A percentile compares a stretch with the other conserved stretches of the same genome.
These are phyloP conservation scores for Mrakia blollopis DNA, from an alignment of 768 basidiomycete species.

Conservation along the genomic window DNA sequence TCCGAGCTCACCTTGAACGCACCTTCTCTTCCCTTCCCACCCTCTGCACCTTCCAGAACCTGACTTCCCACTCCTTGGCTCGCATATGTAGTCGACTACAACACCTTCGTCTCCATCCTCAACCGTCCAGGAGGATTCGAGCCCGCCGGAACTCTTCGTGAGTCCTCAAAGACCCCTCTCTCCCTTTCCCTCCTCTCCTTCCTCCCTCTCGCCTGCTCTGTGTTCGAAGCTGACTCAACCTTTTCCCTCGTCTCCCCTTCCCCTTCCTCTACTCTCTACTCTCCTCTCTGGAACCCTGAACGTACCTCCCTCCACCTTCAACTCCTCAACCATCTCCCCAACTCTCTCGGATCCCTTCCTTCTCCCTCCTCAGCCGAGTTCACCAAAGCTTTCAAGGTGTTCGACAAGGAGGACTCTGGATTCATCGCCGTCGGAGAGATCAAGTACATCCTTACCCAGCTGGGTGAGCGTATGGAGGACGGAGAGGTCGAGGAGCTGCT, in stretches of 20 bases:
- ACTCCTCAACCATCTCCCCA: not conserved
- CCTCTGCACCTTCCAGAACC: not conserved
- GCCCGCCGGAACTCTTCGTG: constrained; percentile 90
- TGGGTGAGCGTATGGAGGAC: constrained; percentile 97
- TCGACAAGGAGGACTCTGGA: constrained; percentile 91
- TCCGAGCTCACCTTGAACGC: not conserved
- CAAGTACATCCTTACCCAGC: constrained; percentile 86
- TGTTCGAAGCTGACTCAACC: not conserved
- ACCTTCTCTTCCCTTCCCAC: not conserved
- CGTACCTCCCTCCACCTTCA: constrained; percentile 2
- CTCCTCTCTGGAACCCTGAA: not conserved
- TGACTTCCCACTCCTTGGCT: not conserved
- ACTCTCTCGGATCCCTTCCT: no score
- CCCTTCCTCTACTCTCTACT: not conserved
- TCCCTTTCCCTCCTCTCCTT: constrained; percentile 9
- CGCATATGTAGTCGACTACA: constrained; percentile 69
- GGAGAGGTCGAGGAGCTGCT: constrained; percentile 97
- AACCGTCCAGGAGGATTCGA: constrained; percentile 96
- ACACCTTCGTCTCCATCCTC: constrained; percentile 80
- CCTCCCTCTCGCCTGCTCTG: not conserved
- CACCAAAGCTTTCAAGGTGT: constrained; percentile 97
- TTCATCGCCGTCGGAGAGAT: constrained; percentile 88
- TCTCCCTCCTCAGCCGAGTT: constrained; percentile 70
- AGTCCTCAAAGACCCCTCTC: constrained; percentile 37
- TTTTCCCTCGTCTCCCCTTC: not conserved